Percentiles rank a stretch among this genome's conserved stretches.
phyloP scores from a whole-genome alignment of 495 filamentous ascomycete species.

The Trichoderma gamsii region DNA sequence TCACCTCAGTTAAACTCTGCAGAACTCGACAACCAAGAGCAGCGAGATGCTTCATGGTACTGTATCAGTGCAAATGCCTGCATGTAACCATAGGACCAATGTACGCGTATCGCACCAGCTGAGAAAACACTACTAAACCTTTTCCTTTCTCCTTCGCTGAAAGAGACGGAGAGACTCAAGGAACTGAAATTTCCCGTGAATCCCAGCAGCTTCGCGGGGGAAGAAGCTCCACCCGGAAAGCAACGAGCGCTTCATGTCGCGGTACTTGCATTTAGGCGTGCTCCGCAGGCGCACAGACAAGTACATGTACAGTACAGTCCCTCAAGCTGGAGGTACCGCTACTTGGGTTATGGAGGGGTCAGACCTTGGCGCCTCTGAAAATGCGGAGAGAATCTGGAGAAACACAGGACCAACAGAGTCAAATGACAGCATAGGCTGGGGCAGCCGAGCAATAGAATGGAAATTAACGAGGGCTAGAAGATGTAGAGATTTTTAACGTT shows the following conservation, averaged over 20 bases:
- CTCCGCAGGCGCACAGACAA: neutral
- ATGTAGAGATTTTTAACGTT: neutral
- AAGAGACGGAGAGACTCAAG: neutral
- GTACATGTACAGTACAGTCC: neutral
- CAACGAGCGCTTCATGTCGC: neutral
- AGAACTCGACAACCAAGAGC: neutral
- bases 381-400: conserved; percentile 6
- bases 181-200: neutral
- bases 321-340: too few relatives aligned
- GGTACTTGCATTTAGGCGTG: neutral
- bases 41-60: neutral
- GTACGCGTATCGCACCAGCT: too few relatives aligned
- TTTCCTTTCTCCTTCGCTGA: too few relatives aligned
- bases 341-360: too few relatives aligned
- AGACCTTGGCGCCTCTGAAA: neutral
- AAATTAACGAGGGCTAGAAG: neutral
- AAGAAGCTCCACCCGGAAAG: neutral
- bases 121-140: too few relatives aligned
- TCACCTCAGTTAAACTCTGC: neutral
- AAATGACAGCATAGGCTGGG: neutral
- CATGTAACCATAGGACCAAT: neutral
- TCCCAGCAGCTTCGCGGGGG: neutral
- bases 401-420: neutral
- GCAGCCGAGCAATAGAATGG: neutral
- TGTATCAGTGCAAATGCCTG: neutral